Percentiles rank a stretch among this genome's conserved stretches.
These are phyloP conservation scores for Trifolium pratense DNA, from an alignment of 306 rosid species.

Conservation along the genomic window DNA sequence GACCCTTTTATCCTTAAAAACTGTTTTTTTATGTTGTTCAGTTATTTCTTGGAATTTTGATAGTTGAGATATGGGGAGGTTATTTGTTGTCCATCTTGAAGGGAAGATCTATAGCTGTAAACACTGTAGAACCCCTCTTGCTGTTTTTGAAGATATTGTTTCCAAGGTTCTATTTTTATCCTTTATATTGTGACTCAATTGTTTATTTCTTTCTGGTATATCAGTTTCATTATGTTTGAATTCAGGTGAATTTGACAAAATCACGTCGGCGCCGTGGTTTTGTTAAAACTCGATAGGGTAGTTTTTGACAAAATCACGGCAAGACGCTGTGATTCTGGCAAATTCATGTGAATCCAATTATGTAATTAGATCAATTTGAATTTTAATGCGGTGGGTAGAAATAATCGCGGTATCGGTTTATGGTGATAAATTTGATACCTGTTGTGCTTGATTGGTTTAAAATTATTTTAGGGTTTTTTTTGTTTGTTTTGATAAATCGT, in stretches of 20 bases:
- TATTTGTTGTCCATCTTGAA: conserved; percentile 77
- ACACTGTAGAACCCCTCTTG: conserved; percentile 86
- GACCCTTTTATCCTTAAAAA: conserved; percentile 33
- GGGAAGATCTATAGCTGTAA: conserved; percentile 86
- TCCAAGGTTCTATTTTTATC: conserved; percentile 70
- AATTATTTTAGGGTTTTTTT: neutral
- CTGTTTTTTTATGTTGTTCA: conserved; percentile 18
- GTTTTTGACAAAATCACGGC: neutral
- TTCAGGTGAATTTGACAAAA: neutral
- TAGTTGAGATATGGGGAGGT: conserved; percentile 70
- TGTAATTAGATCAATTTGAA: neutral
- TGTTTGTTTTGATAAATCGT: neutral
- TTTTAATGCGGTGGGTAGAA: neutral
- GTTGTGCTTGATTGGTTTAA: neutral
- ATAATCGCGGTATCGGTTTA: neutral
- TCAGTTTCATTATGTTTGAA: neutral
- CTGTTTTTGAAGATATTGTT: conserved; percentile 70
- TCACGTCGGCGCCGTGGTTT: neutral
- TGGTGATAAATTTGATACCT: neutral
- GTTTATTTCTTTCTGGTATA: neutral
- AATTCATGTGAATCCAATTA: neutral
- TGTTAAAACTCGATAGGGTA: too few species aligned
- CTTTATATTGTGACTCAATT: conserved; percentile 20
- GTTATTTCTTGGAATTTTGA: conserved; percentile 6
- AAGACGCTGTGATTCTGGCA: neutral